Conservation (phyloP, 2,329 filamentous ascomycete genomes). For the Saccharata proteae region DNA sequence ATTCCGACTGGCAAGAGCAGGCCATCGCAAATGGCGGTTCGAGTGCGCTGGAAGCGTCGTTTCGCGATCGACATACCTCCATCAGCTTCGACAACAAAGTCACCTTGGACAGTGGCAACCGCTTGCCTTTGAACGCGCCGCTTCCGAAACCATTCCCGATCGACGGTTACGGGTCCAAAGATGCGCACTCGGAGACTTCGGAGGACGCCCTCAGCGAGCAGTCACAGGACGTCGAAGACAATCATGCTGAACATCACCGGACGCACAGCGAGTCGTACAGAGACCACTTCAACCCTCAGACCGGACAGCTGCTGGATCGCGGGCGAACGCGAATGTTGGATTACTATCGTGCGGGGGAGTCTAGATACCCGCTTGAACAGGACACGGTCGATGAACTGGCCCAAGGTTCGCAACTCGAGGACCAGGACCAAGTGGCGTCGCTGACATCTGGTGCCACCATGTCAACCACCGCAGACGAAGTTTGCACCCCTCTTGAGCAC, state of each 20-base stretch:
- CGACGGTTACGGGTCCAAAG: no score
- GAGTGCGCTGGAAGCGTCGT: conserved; percentile 10
- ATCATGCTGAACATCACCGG: conserved; percentile 5
- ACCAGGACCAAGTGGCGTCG: conserved; percentile 25
- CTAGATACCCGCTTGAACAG: conserved; percentile 23
- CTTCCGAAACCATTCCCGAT: conserved; percentile 17
- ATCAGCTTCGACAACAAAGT: conserved; percentile 30
- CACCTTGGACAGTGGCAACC: conserved; percentile 27
- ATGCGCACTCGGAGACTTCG: background rate
- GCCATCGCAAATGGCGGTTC: conserved; percentile 10
- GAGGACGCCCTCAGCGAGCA: background rate
- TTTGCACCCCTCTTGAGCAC: conserved; percentile 24
- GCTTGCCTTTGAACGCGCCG: conserved; percentile 25
- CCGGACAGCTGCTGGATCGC: conserved; percentile 5
- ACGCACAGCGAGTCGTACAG: conserved; percentile 16
- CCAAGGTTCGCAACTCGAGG: conserved; percentile 9
- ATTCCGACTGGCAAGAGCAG: conserved; percentile 12
- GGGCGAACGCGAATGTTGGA: conserved; percentile 11
- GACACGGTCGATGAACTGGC: conserved; percentile 18
- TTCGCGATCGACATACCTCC: conserved; percentile 23
- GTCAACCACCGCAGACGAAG: conserved; percentile 26
- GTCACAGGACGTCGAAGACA: conserved; percentile 17
- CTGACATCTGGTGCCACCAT: conserved; percentile 31
- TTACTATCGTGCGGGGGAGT: conserved; percentile 17
- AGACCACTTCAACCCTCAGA: conserved; percentile 14